Evolutionary conservation across 306 rosid genomes (phyloP).

Genomic region (Quercus engelmannii): DNA sequence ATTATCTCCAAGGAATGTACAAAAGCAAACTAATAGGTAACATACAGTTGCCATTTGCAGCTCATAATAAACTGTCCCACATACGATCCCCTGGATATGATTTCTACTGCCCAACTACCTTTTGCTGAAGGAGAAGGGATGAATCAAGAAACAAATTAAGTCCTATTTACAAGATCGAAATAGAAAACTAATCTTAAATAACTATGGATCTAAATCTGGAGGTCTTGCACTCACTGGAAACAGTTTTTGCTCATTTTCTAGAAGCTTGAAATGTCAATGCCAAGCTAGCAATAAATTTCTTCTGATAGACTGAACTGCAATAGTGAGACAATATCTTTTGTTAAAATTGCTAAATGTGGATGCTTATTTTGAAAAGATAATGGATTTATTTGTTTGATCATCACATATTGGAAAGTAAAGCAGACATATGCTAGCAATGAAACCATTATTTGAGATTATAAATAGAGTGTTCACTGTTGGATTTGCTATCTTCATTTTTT

Average conservation of each 20-base stretch:
- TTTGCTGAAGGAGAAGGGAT: not conserved
- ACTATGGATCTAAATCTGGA: not conserved
- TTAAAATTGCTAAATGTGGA: not conserved
- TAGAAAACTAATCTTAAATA: not conserved
- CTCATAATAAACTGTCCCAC: not conserved
- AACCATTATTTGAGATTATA: not conserved
- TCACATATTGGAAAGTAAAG: not conserved
- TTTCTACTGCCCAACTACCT: not conserved
- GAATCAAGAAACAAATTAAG: not conserved
- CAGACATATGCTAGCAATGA: not conserved
- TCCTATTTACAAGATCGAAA: not conserved
- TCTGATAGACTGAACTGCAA: not conserved
- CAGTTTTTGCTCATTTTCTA: not conserved
- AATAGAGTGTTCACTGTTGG: not conserved
- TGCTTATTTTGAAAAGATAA: not conserved
- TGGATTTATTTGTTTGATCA: not conserved
- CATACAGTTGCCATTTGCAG: not conserved
- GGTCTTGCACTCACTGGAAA: not conserved
- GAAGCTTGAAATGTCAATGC: not conserved
- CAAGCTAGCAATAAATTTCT: not conserved
- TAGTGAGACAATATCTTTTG: not conserved
- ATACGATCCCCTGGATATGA: not conserved
- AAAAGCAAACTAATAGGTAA: not conserved
- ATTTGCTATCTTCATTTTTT: not conserved
- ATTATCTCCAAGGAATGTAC: not conserved